These are phyloP conservation scores for Rhytidiadelphus loreus DNA, from an alignment of 225 moss, liverwort and hornwort species.

Conservation along the genomic window DNA sequence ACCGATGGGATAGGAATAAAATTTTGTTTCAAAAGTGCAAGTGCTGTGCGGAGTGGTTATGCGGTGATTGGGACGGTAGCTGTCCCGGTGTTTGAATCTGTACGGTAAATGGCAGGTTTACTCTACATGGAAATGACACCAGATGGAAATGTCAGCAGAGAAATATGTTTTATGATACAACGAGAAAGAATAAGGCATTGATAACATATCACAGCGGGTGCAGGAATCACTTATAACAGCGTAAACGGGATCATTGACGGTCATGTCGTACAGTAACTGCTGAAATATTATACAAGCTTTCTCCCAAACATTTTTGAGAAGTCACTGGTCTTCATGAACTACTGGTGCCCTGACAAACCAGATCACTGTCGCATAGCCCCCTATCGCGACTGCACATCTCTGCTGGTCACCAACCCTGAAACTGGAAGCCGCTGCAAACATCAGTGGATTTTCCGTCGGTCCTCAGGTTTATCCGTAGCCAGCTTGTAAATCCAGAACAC, in stretches of 20 bases:
- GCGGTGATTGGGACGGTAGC: too few relatives aligned
- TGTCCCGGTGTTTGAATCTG: too few relatives aligned
- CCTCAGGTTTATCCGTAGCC: constrained; percentile 27
- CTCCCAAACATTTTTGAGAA: too few relatives aligned
- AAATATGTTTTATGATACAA: background rate
- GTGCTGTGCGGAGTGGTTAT: too few relatives aligned
- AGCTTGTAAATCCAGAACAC: constrained; percentile 39
- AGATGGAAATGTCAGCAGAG: background rate
- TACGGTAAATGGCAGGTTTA: too few relatives aligned
- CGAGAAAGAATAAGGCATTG: background rate
- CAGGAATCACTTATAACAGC: background rate
- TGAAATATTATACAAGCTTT: too few relatives aligned
- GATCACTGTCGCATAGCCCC: too few relatives aligned
- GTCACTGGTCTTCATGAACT: too few relatives aligned
- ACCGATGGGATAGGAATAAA: too few relatives aligned
- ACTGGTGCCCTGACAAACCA: too few relatives aligned
- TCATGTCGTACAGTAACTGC: background rate
- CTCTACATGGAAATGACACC: background rate
- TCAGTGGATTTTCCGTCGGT: constrained; percentile 22
- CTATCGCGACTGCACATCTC: background rate
- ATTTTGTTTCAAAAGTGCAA: too few relatives aligned
- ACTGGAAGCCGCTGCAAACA: background rate
- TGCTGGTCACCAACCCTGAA: background rate
- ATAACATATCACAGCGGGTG: background rate
- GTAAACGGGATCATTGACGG: background rate